Base-by-base conservation (phyloP, 495 filamentous ascomycete species). In the Penicillium steckii region DNA sequence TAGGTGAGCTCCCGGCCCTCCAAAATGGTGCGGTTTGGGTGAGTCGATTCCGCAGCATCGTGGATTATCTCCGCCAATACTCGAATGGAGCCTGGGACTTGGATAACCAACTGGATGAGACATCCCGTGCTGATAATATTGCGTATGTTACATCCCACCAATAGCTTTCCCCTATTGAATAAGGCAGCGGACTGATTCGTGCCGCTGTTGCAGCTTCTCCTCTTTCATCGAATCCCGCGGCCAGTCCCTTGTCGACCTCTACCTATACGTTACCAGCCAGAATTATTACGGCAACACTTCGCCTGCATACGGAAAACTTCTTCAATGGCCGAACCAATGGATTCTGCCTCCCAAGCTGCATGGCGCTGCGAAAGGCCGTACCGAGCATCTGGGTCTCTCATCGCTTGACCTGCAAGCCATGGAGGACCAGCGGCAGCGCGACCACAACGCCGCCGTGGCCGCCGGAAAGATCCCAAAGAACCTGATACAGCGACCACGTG, bases 311-410 rank as follows among this genome's bases (percentile, higher is more conserved):
- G 85, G 83, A 48, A 65, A 73, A 3, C 80, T 95, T 50, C 83
- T 96, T 25, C 84, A 86, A 18, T 91, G 91, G 76, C 89, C 94
- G 8, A 80, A 86, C 44, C 87, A 88, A 61, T 97, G 89, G 82
- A 86, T 85, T 42, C 80, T 89, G 17, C 89, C 88, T 3, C 84
- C 84, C 4, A 73, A 75, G 48, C 70, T 84, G 22, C 87, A 90
- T 49, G 68, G 81, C 32, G 72, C 84, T 42, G 90, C 90, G 38
- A 81, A 85, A 61, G 53, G 67, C 15, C 81, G 86, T 44, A 91
- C 88, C n/a, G 81, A 80, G 25, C 83, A 89, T 59, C 80, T 96
- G 12, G 85, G 86, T 22, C 74, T 96, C 46, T 83, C 83, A 4
- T 76, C 78, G 9, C 70, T 88, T 17, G 85, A 86, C 64, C 73